Percentiles rank a stretch among this genome's conserved stretches.
phyloP scores from a whole-genome alignment of 371 early-diverging fungal genomes.

The Batkoa obscura region DNA sequence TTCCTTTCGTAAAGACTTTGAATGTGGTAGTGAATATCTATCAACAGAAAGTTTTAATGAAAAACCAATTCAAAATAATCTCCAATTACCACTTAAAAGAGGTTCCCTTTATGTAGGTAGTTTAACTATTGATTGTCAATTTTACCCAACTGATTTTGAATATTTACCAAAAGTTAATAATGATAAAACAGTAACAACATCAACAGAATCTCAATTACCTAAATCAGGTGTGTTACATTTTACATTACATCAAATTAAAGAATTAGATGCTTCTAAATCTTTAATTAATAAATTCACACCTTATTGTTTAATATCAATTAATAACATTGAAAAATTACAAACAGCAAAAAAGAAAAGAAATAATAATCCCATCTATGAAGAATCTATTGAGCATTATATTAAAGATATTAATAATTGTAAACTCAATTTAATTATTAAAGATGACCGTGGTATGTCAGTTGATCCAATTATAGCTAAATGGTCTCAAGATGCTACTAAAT shows the following conservation, averaged over 20 bases:
- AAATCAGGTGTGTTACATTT: slow-evolving; percentile 21
- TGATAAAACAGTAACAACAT: not conserved
- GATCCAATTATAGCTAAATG: slow-evolving; percentile 20
- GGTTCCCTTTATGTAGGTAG: not conserved
- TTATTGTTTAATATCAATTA: slow-evolving; percentile 21
- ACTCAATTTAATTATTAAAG: slow-evolving; percentile 19
- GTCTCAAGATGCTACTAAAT: slow-evolving; percentile 14
- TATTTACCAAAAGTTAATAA: not conserved
- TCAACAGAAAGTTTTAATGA: not conserved
- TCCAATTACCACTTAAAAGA: not conserved
- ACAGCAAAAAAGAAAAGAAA: slow-evolving; percentile 22
- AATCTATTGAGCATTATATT: slow-evolving; percentile 20
- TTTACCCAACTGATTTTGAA: not conserved
- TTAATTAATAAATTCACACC: slow-evolving; percentile 17
- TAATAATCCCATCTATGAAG: slow-evolving; percentile 23
- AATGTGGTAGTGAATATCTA: slow-evolving; percentile 32
- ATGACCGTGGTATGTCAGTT: slow-evolving; percentile 16
- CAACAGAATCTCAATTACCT: not conserved
- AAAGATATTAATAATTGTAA: slow-evolving; percentile 18
- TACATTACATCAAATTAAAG: slow-evolving; percentile 27
- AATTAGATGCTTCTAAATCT: slow-evolving; percentile 14
- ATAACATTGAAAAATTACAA: slow-evolving; percentile 19
- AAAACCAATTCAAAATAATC: slow-evolving; percentile 16
- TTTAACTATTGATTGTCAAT: not conserved
- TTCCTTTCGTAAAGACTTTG: slow-evolving; percentile 33